Evolutionary conservation across 148 eudicot genomes (phyloP).

Genomic region (Pharnaceum exiguum): DNA sequence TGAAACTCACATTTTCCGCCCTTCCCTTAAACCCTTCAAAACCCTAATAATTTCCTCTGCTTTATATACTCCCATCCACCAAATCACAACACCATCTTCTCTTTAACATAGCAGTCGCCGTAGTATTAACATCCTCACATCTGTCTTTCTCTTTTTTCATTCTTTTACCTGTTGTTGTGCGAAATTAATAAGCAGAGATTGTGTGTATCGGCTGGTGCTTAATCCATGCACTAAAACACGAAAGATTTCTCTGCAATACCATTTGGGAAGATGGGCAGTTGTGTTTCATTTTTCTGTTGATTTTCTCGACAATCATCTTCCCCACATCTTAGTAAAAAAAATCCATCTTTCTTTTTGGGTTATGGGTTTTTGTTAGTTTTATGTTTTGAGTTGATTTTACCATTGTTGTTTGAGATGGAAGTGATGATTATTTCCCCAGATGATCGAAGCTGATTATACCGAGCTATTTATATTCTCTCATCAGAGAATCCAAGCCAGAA

Average conservation of each 20-base stretch:
- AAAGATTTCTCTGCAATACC: slow-evolving; percentile 32
- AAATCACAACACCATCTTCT: too few species aligned
- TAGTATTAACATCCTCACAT: too few species aligned
- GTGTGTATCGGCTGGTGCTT: slow-evolving; percentile 50
- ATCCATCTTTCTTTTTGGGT: background rate
- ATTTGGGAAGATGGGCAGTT: slow-evolving; percentile 41
- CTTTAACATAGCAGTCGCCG: too few species aligned
- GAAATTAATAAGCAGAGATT: slow-evolving; percentile 22
- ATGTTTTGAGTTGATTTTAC: background rate
- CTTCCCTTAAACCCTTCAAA: too few species aligned
- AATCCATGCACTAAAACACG: slow-evolving; percentile 26
- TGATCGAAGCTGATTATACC: slow-evolving; percentile 37
- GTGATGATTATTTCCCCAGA: slow-evolving; percentile 44
- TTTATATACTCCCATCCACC: too few species aligned
- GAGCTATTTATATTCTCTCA: slow-evolving; percentile 13
- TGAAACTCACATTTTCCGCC: too few species aligned
- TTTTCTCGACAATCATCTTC: slow-evolving; percentile 42
- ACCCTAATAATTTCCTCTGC: too few species aligned
- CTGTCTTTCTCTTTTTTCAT: background rate
- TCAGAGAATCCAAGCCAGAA: slow-evolving; percentile 7
- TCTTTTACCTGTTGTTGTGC: background rate
- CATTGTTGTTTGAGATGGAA: slow-evolving; percentile 7
- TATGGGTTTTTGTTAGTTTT: background rate
- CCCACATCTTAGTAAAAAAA: too few species aligned
- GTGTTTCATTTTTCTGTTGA: slow-evolving; percentile 27